Base-by-base conservation (phyloP, 352 stramenopile genomes). In the Plasmopara muralis region DNA sequence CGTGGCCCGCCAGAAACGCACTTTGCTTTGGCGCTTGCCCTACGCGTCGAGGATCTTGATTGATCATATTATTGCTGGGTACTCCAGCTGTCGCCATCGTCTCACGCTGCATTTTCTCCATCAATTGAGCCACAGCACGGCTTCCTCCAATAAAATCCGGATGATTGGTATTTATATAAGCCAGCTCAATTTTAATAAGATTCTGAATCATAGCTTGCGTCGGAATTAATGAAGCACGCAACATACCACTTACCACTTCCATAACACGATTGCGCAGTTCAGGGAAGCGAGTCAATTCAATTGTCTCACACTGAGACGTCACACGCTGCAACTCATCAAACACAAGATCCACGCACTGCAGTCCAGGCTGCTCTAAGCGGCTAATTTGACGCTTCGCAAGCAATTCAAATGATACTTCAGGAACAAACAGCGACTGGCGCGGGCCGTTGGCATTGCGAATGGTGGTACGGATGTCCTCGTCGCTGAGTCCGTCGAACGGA, bases 131-230 rank as follows among this genome's bases (percentile, higher is more conserved):
- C 16, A 99, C 95, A 28, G 95, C 95, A 10, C 85, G 75, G 55
- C 88, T 97, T 37, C 96, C 96, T 45, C 95, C 96, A 53, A 99
- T 98, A 50, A 99, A 99, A 64, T 99, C 97, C 7, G 97, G 97
- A 75, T 99, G 97, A 66, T 97, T 98, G 16, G 96, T 99, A 78
- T 99, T 99, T 59, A 99, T 96, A 70, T 99, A 99, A 7, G 96
- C 94, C 53, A 99, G 68, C 77, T 99, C 97, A 58, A 98, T 97
- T 60, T 98, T 92, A 50, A 99, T 97, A 14, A 99, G 69, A 66
- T 99, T 99, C 20, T 87, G 82, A 51, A 99, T 97, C 96, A 99
- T 99, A 14, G 72, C 48, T 58, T 95, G 84, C 46, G 84, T 93
- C 10, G 84, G 82, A 10, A 74, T 47, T 33, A 93, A 71, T 40